phyloP scores from a whole-genome alignment of 2,329 filamentous ascomycete species.

The Arthrinium puccinioides region DNA sequence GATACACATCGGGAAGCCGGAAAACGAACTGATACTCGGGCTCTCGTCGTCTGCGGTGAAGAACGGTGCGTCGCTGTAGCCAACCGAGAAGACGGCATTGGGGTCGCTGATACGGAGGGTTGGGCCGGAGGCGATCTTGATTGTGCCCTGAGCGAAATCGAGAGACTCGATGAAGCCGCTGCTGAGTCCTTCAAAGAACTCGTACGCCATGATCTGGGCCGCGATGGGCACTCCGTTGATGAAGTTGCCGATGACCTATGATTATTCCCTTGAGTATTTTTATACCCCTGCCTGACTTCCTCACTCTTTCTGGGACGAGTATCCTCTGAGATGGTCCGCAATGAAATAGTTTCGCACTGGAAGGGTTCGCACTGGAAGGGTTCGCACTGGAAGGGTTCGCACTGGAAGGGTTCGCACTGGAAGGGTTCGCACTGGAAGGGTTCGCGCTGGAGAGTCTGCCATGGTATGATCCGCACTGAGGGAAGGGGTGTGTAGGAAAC shows the following conservation, averaged over 20 bases:
- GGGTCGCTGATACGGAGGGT: constrained; percentile 34
- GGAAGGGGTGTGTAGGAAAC: too few species aligned
- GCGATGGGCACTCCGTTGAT: constrained; percentile 24
- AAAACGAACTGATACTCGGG: constrained; percentile 38
- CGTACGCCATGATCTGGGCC: constrained; percentile 23
- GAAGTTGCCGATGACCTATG: constrained; percentile 28
- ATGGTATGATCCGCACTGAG: too few species aligned
- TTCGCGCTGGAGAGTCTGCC: constrained; percentile 2
- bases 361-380: too few species aligned
- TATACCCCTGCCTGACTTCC: too few species aligned
- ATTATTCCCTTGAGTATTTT: too few species aligned
- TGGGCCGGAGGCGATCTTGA: constrained; percentile 25
- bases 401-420: too few species aligned
- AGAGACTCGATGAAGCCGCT: constrained; percentile 28
- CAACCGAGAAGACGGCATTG: constrained; percentile 34
- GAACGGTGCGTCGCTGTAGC: constrained; percentile 27
- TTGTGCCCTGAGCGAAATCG: constrained; percentile 22
- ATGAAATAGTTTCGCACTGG: too few species aligned
- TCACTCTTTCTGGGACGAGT: too few species aligned
- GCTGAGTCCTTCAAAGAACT: constrained; percentile 27
- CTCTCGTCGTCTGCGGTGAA: constrained; percentile 42
- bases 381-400: too few species aligned
- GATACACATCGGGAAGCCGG: constrained; percentile 46
- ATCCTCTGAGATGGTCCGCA: too few species aligned
- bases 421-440: too few species aligned